phyloP scores from a whole-genome alignment of 1,284 basidiomycete species.

The Naganishia albida region DNA sequence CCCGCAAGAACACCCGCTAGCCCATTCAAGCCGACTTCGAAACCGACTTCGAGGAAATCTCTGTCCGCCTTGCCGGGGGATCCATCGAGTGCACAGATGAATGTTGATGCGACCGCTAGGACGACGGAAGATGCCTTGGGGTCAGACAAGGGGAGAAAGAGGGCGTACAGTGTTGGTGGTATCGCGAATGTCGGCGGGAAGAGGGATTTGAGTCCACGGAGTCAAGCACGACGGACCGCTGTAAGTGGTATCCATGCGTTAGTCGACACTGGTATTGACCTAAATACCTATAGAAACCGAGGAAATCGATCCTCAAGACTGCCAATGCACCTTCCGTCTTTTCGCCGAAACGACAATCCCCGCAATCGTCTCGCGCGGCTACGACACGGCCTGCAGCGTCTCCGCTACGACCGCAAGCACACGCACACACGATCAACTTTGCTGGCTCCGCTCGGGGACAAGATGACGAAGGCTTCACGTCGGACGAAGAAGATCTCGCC shows the following conservation, averaged over 20 bases:
- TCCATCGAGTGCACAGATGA: conserved; percentile 5
- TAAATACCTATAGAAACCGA: conserved; percentile 34
- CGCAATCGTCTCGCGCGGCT: not conserved
- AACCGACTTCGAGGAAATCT: conserved; percentile 28
- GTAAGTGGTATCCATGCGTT: conserved; percentile 15
- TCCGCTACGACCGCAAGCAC: conserved; percentile 31
- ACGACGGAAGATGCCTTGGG: not conserved
- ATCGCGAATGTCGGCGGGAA: conserved; percentile 2
- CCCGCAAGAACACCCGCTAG: conserved; percentile 5
- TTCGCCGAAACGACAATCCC: conserved; percentile 16
- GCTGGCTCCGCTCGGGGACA: conserved; percentile 5
- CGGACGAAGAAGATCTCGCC: conserved; percentile 18
- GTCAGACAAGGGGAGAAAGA: conserved; percentile 12
- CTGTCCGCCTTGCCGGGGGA: conserved; percentile 26
- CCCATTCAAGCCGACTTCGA: conserved; percentile 23
- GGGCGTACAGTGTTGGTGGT: conserved; percentile 31
- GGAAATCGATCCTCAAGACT: conserved; percentile 40
- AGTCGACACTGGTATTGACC: too few species aligned
- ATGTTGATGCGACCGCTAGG: not conserved
- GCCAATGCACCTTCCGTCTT: conserved; percentile 16
- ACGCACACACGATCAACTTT: conserved; percentile 48
- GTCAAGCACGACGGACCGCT: conserved; percentile 28
- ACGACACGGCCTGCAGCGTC: not conserved
- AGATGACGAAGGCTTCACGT: not conserved
- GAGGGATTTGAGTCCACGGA: conserved; percentile 31